Conservation (phyloP, 2,329 filamentous ascomycete genomes). For the Corniculantispora saksenae region DNA sequence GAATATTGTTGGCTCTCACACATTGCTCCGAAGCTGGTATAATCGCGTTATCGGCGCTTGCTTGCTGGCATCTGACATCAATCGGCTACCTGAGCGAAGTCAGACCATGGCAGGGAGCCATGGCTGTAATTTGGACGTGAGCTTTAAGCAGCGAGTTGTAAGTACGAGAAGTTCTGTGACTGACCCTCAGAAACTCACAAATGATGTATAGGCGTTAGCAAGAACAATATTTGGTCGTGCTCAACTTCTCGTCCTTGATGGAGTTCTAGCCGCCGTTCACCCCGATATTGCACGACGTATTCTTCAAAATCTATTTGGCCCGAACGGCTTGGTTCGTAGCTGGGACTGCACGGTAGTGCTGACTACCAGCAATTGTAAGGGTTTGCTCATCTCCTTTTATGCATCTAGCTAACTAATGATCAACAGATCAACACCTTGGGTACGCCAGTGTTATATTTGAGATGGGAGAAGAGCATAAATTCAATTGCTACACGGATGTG, state of each 20-base stretch:
- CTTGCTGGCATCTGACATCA: not conserved
- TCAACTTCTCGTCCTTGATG: not conserved
- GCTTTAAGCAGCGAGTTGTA: not conserved
- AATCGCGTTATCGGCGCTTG: not conserved
- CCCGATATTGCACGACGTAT: not conserved
- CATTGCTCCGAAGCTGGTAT: not conserved
- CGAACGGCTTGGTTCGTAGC: not conserved
- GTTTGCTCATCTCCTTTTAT: not conserved
- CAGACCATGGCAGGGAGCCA: not conserved
- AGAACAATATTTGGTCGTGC: not conserved
- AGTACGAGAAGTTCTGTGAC: not conserved
- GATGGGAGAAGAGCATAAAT: not conserved
- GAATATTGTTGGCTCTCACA: not conserved
- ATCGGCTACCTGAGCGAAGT: not conserved
- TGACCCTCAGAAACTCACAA: not conserved
- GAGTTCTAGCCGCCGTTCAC: not conserved
- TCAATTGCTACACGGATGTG: not conserved
- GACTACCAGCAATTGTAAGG: not conserved
- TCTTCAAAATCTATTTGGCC: not conserved
- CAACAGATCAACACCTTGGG: not conserved
- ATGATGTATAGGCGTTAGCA: not conserved
- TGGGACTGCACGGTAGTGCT: not conserved
- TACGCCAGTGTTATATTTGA: not conserved
- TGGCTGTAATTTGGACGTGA: not conserved
- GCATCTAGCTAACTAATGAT: not conserved